Conservation (phyloP, 768 basidiomycete species). For the Lentinula guzmanii region DNA sequence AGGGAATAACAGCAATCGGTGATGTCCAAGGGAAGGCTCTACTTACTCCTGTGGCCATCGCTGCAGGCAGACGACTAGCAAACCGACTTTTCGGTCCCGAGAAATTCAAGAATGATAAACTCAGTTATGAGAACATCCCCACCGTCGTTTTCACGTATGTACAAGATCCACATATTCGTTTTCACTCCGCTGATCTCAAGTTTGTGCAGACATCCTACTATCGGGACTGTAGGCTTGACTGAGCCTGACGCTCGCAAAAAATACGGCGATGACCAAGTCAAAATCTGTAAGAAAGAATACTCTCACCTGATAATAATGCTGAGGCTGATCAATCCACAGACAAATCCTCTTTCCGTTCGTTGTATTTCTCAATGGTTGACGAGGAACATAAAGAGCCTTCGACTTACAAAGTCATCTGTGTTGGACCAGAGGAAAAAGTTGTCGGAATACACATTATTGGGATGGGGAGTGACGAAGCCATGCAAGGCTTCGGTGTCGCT, state of each 20-base stretch:
- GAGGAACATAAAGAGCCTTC: constrained; percentile 94
- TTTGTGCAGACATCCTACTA: constrained; percentile 75
- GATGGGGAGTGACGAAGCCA: constrained; percentile 83
- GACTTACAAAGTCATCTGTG: constrained; percentile 85
- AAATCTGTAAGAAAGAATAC: constrained; percentile 66
- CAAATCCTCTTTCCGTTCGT: constrained; percentile 71
- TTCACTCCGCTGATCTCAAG: background rate
- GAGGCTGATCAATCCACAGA: constrained; percentile 33
- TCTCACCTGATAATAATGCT: background rate
- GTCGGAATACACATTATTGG: constrained; percentile 97
- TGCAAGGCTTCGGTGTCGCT: constrained; percentile 97
- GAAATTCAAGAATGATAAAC: constrained; percentile 81
- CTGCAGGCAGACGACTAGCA: constrained; percentile 82
- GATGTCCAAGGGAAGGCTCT: constrained; percentile 91
- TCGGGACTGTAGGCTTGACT: constrained; percentile 93
- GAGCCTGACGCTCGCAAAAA: constrained; percentile 85
- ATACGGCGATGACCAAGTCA: constrained; percentile 82
- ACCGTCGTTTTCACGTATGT: constrained; percentile 96
- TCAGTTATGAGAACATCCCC: constrained; percentile 86
- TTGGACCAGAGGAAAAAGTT: constrained; percentile 87
- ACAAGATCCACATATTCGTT: background rate
- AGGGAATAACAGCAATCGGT: constrained; percentile 76
- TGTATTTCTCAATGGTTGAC: constrained; percentile 90
- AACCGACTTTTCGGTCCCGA: constrained; percentile 89
- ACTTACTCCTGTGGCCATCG: constrained; percentile 96